These are phyloP conservation scores for Ogataea haglerorum DNA, from an alignment of 805 yeast species.

Conservation along the genomic window DNA sequence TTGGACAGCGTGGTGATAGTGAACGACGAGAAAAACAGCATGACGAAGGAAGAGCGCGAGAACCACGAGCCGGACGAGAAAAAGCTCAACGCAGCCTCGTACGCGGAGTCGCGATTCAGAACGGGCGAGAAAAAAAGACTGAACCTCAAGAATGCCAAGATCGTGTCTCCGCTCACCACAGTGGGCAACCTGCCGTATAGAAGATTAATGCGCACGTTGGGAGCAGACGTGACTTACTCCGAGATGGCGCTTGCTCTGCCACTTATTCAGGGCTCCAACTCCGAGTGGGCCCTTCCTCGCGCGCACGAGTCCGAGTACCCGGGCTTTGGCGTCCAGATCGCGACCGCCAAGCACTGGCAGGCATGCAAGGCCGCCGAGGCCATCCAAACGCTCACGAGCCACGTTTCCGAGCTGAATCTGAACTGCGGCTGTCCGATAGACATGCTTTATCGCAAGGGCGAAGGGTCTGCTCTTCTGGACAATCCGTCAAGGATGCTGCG, in stretches of 20 bases:
- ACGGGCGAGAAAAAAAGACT: constrained; percentile 79
- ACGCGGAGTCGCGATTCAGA: constrained; percentile 72
- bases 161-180: constrained; percentile 93
- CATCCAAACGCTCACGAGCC: constrained; percentile 50
- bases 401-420: constrained; percentile 79
- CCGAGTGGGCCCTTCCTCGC: constrained; percentile 97
- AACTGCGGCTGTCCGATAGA: constrained; percentile 99
- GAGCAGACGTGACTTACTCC: constrained; percentile 89
- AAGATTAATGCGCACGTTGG: constrained; percentile 82
- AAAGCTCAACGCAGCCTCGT: constrained; percentile 44
- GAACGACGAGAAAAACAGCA: constrained; percentile 32
- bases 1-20: constrained; percentile 58
- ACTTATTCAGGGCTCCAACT: constrained; percentile 79
- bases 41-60: constrained; percentile 32
- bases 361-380: constrained; percentile 91
- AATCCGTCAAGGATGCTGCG: constrained; percentile 79
- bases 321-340: constrained; percentile 91
- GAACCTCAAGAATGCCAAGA: constrained; percentile 68
- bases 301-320: constrained; percentile 81
- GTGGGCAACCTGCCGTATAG: constrained; percentile 97
- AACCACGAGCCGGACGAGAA: constrained; percentile 23
- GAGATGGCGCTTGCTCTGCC: constrained; percentile 95
- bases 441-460: constrained; percentile 87
- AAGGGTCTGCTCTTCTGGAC: constrained; percentile 91
- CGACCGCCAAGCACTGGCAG: constrained; percentile 89